Percentiles rank a stretch among this genome's conserved stretches.
These are phyloP conservation scores for Bidens hawaiensis DNA, from an alignment of 140 eudicot genomes.

Conservation along the genomic window DNA sequence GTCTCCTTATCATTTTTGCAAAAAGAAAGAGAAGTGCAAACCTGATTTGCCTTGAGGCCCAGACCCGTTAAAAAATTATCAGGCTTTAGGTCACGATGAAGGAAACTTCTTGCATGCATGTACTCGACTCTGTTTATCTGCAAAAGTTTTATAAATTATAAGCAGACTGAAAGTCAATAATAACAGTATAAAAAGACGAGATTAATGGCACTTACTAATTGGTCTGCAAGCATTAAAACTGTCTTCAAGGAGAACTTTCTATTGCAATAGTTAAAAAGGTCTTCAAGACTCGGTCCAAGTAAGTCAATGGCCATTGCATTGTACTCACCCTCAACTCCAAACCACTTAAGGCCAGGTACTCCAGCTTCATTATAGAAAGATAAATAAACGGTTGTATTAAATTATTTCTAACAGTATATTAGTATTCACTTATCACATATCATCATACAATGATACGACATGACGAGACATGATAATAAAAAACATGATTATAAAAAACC, in stretches of 20 bases:
- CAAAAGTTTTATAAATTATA: constrained; percentile 8
- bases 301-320: constrained; percentile 97
- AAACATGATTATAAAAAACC: background rate
- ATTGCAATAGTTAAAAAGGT: constrained; percentile 90
- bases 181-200: background rate
- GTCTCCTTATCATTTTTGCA: background rate
- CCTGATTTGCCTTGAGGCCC: constrained; percentile 99
- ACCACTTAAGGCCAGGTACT: constrained; percentile 90
- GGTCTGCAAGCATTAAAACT: constrained; percentile 98
- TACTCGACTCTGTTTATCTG: constrained; percentile 97
- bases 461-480: background rate
- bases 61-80: constrained; percentile 98
- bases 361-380: constrained; percentile 54
- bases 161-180: background rate
- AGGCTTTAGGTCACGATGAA: constrained; percentile 98
- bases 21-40: background rate
- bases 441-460: background rate
- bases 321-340: constrained; percentile 91
- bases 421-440: background rate
- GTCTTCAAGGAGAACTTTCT: constrained; percentile 91
- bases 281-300: constrained; percentile 97
- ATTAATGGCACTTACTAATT: constrained; percentile 51
- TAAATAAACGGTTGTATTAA: background rate
- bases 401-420: background rate
- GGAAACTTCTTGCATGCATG: constrained; percentile 96